Evolutionary conservation across 331 rosid genomes (phyloP).

Genomic region (Stylosanthes scabra): DNA sequence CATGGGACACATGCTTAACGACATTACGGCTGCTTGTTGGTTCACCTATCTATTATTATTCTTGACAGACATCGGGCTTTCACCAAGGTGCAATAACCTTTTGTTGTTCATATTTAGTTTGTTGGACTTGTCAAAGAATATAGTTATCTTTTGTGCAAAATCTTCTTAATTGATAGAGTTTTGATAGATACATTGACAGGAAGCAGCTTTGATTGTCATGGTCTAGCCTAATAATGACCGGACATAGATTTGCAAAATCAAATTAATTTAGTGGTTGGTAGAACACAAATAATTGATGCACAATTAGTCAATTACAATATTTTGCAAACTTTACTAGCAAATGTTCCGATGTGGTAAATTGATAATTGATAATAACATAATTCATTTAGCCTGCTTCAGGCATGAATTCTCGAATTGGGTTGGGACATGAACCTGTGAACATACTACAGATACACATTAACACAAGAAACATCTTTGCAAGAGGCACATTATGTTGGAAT

Average conservation of each 20-base stretch:
- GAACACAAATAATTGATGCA: not conserved
- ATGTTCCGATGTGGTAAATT: slow-evolving; percentile 2
- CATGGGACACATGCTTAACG: slow-evolving; percentile 98
- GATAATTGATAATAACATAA: slow-evolving; percentile 1
- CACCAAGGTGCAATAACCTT: slow-evolving; percentile 65
- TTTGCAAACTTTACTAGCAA: slow-evolving; percentile 18
- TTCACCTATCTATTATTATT: slow-evolving; percentile 89
- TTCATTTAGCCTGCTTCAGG: slow-evolving; percentile 6
- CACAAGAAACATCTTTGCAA: not conserved
- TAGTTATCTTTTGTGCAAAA: slow-evolving; percentile 3
- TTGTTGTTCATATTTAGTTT: not conserved
- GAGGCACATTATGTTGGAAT: slow-evolving; percentile 1
- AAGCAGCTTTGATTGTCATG: not conserved
- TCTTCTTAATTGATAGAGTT: not conserved
- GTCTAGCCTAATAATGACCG: slow-evolving; percentile 15
- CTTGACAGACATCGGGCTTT: slow-evolving; percentile 91
- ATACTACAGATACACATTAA: not conserved
- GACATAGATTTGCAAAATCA: not conserved
- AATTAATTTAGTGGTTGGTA: not conserved
- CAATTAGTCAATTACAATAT: not conserved
- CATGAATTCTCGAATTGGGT: not conserved
- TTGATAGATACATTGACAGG: too few relatives aligned
- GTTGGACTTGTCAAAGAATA: not conserved
- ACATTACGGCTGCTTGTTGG: slow-evolving; percentile 97
- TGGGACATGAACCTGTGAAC: slow-evolving; percentile 9